Evolutionary conservation across 1,284 basidiomycete genomes (phyloP).

Genomic region (Megacollybia platyphylla): DNA sequence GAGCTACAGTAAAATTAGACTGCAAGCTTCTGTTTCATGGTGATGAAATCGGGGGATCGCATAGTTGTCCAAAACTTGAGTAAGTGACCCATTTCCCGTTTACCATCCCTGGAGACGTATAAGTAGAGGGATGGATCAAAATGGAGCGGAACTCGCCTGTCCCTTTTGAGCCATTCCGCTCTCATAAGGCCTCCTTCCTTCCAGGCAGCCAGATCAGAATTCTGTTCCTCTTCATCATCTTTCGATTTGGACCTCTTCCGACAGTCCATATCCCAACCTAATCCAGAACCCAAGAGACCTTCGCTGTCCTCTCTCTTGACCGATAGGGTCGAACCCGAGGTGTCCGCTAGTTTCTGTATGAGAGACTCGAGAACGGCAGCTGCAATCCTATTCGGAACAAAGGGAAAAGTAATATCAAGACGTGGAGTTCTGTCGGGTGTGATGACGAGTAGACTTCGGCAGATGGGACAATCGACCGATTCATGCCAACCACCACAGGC

Average conservation of each 20-base stretch:
- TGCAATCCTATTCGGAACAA: conserved; percentile 46
- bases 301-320: conserved; percentile 27
- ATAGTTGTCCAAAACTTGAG: conserved; percentile 30
- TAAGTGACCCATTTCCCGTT: conserved; percentile 33
- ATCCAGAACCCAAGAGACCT: conserved; percentile 16
- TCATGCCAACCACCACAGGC: conserved; percentile 53
- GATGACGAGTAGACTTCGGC: conserved; percentile 36
- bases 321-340: conserved; percentile 15
- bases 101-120: conserved; percentile 26
- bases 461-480: conserved; percentile 51
- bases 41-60: conserved; percentile 31
- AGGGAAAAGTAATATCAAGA: conserved; percentile 37
- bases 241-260: conserved; percentile 20
- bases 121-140: conserved; percentile 6
- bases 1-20: conserved; percentile 20
- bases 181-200: conserved; percentile 28
- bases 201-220: conserved; percentile 27
- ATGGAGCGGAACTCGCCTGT: conserved; percentile 23
- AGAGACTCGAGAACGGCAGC: conserved; percentile 33
- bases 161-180: conserved; percentile 39
- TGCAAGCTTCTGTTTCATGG: conserved; percentile 34
- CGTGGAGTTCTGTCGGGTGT: conserved; percentile 38
- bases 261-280: conserved; percentile 10
- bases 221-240: conserved; percentile 18
- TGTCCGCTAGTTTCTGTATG: conserved; percentile 27